Percentiles rank a stretch among this genome's conserved stretches.
phyloP scores from a whole-genome alignment of 2,329 filamentous ascomycete species.

The Curvularia verruculosa region DNA sequence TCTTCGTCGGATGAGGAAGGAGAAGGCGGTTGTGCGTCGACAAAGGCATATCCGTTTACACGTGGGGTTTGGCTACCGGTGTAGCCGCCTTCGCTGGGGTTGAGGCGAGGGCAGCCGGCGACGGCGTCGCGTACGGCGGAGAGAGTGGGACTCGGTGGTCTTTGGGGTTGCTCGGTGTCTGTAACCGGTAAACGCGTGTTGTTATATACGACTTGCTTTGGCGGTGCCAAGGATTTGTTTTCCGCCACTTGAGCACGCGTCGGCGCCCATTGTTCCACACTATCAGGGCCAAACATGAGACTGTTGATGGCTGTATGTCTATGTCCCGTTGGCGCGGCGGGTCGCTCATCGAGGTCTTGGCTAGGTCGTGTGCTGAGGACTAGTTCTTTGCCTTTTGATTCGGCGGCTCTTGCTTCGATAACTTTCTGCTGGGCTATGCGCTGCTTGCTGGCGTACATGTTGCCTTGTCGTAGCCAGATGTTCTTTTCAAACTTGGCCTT shows the following conservation, averaged over 20 bases:
- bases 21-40: slow-evolving; percentile 89
- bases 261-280: slow-evolving; percentile 59
- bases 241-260: slow-evolving; percentile 74
- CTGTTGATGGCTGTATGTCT: slow-evolving; percentile 74
- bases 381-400: slow-evolving; percentile 26
- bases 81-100: slow-evolving; percentile 66
- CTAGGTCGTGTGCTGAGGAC: slow-evolving; percentile 63
- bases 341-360: slow-evolving; percentile 69
- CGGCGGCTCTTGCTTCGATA: slow-evolving; percentile 65
- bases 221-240: slow-evolving; percentile 72
- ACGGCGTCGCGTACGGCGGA: slow-evolving; percentile 85
- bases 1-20: slow-evolving; percentile 61
- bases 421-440: slow-evolving; percentile 73
- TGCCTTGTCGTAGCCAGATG: slow-evolving; percentile 85
- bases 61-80: slow-evolving; percentile 80
- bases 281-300: slow-evolving; percentile 83
- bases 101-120: slow-evolving; percentile 69
- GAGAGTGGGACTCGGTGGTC: slow-evolving; percentile 78
- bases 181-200: slow-evolving; percentile 76
- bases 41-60: slow-evolving; percentile 92
- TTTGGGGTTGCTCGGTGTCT: slow-evolving; percentile 46
- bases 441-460: slow-evolving; percentile 74
- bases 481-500: slow-evolving; percentile 82
- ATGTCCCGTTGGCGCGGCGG: slow-evolving; percentile 77
- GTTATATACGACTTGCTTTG: slow-evolving; percentile 76